Base-by-base conservation (phyloP, 1,139 yeast genomes). In the Candida sanyaensis region DNA sequence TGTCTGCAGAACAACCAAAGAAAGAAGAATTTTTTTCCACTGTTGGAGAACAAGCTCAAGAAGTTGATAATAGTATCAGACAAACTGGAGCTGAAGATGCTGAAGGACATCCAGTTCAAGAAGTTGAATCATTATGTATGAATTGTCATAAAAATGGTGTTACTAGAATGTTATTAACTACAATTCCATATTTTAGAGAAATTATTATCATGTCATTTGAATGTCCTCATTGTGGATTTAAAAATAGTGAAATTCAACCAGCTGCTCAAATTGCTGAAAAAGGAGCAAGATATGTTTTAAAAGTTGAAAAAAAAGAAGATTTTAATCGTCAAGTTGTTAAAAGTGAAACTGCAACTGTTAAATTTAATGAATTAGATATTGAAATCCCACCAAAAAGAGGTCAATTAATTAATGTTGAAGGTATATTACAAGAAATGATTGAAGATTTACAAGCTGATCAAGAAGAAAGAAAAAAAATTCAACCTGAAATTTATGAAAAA, bases 301-400 rank as follows among this genome's bases (percentile, higher is more conserved):
- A 84, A 62, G 69, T 93, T 46, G 96, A 89, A 64, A 61, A 64
- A n/a, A 77, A 79, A 55, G 76, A 78, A 41, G 98, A 93, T 62
- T 83, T 92, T 66, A 86, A 83, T 66, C 83, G 98, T 65, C 97
- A 93, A 69, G 86, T 95, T 31, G 91, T 95, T 60, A 95, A 93
- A 71, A 85, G 96, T 32, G 97, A 93, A 63, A 76, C 88, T 31
- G 92, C 96, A 36, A 73, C 84, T n/a, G 87, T 92, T 66, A 83
- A 78, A 61, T 91, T 95, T 62, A 73, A 80, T 12, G 97, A 92
- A 66, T 73, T 95, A 52, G 97, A 91, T 55, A 83, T 93, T 50
- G 99, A 93, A 68, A 92, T 95, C 50, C 99, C 99, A 6, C 90
- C 98, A 34, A 88, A 91, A 67, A 80, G 91, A 58, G 99, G 99